A percentile compares a stretch with the other conserved stretches of the same genome.
Evolutionary conservation across 257 asterid genomes (phyloP).

Genomic region (Lithospermum erythrorhizon): DNA sequence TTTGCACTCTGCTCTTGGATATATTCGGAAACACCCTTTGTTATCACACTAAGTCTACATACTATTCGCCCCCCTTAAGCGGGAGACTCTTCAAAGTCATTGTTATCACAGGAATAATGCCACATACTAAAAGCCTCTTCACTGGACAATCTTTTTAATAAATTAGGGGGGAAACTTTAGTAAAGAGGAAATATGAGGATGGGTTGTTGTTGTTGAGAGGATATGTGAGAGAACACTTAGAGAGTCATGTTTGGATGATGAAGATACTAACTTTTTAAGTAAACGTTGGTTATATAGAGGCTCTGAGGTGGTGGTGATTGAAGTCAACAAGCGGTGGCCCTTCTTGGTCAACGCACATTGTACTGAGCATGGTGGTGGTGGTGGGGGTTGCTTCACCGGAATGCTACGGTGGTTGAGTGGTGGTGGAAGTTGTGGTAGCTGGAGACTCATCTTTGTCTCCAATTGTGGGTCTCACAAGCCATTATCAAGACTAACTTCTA

Average conservation of each 20-base stretch:
- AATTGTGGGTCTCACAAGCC: no score
- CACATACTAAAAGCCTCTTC: no score
- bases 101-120: no score
- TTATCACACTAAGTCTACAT: no score
- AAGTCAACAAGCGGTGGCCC: slow-evolving; percentile 53
- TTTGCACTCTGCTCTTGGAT: no score
- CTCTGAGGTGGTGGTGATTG: slow-evolving; percentile 36
- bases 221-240: slow-evolving; percentile 69
- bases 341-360: slow-evolving; percentile 23
- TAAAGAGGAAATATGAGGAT: slow-evolving; percentile 45
- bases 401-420: slow-evolving; percentile 17
- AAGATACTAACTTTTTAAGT: slow-evolving; percentile 64
- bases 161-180: no score
- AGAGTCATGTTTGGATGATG: slow-evolving; percentile 64
- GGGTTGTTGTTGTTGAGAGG: slow-evolving; percentile 46
- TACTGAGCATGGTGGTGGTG: slow-evolving; percentile 11
- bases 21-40: no score
- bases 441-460: not conserved
- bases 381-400: slow-evolving; percentile 22
- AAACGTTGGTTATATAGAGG: slow-evolving; percentile 29
- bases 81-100: no score
- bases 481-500: no score
- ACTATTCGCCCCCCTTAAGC: no score
- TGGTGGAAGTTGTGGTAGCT: not conserved
- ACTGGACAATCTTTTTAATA: no score